Conservation (phyloP, 768 basidiomycete species). For the Tubosaeta brunneosetosa region DNA sequence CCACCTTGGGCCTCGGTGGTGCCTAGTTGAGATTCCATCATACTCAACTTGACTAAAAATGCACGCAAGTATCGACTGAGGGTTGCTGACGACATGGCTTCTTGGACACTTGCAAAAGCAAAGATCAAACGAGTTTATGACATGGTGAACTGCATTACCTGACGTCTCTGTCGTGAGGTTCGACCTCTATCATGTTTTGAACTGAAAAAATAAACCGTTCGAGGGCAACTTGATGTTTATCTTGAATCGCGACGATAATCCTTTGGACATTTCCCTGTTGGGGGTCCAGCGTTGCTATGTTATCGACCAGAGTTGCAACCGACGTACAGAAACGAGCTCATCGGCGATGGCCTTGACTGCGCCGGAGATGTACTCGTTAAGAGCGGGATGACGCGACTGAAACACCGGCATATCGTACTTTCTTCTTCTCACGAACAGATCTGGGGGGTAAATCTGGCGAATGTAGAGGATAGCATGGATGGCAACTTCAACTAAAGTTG, state of each 20-base stretch:
- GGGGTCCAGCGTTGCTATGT: neutral
- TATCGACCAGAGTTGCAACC: neutral
- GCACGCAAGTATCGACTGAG: constrained; percentile 78
- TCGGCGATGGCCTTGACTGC: constrained; percentile 78
- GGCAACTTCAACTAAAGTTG: constrained; percentile 77
- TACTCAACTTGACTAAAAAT: constrained; percentile 74
- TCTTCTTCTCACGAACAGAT: constrained; percentile 80
- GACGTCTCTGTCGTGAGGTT: constrained; percentile 63
- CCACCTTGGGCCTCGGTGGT: constrained; percentile 52
- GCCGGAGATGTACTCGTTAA: constrained; percentile 88
- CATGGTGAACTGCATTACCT: constrained; percentile 37
- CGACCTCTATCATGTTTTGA: constrained; percentile 74
- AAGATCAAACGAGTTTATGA: constrained; percentile 1
- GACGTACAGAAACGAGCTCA: constrained; percentile 61
- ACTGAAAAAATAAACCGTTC: constrained; percentile 89
- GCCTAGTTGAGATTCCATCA: constrained; percentile 70
- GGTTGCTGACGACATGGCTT: constrained; percentile 58
- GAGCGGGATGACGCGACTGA: constrained; percentile 86
- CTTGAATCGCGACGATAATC: constrained; percentile 80
- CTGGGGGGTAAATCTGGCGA: constrained; percentile 84
- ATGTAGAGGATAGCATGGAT: constrained; percentile 91
- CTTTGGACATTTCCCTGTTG: constrained; percentile 72
- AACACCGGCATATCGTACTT: constrained; percentile 90
- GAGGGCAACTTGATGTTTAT: constrained; percentile 71
- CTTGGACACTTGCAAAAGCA: constrained; percentile 52